A percentile compares a stretch with the other conserved stretches of the same genome.
These are phyloP conservation scores for Curvularia hawaiiensis DNA, from an alignment of 2,329 filamentous ascomycete genomes.

Conservation along the genomic window DNA sequence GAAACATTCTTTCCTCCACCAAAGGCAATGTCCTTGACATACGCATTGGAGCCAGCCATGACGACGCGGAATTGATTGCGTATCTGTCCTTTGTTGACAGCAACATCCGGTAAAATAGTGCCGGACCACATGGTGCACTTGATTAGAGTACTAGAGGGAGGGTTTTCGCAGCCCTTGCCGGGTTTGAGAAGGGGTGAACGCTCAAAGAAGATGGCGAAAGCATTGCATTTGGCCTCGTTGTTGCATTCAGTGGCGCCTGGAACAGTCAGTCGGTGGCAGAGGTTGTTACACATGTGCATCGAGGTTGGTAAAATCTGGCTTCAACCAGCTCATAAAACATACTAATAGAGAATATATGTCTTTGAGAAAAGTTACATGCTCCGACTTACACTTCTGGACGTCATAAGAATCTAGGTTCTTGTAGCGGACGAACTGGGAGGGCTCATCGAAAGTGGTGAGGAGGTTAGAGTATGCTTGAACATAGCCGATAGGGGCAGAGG, in stretches of 20 bases:
- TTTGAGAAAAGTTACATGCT: neutral
- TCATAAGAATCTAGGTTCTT: constrained; percentile 14
- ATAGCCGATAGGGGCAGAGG: constrained; percentile 24
- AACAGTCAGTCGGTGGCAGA: neutral
- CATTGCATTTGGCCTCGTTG: constrained; percentile 17
- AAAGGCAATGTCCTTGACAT: constrained; percentile 16
- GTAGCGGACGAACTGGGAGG: constrained; percentile 20
- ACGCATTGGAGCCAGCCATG: constrained; percentile 28
- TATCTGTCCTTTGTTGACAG: constrained; percentile 34
- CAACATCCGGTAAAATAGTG: constrained; percentile 24
- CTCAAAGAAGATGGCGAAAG: constrained; percentile 32
- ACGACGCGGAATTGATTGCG: constrained; percentile 25
- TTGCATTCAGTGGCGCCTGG: constrained; percentile 14
- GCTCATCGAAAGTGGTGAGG: constrained; percentile 13
- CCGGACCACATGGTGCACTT: constrained; percentile 36
- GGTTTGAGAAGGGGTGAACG: constrained; percentile 20
- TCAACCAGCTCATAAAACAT: neutral
- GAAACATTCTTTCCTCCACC: neutral
- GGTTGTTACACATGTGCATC: neutral
- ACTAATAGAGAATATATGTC: neutral
- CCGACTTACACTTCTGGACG: constrained; percentile 14
- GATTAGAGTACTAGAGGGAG: constrained; percentile 28
- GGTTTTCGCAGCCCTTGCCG: constrained; percentile 18
- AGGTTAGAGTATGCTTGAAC: constrained; percentile 22
- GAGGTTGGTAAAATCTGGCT: neutral